Evolutionary conservation across 192 early-diverging fungal species (phyloP).

Genomic region (Dissophora ornata): DNA sequence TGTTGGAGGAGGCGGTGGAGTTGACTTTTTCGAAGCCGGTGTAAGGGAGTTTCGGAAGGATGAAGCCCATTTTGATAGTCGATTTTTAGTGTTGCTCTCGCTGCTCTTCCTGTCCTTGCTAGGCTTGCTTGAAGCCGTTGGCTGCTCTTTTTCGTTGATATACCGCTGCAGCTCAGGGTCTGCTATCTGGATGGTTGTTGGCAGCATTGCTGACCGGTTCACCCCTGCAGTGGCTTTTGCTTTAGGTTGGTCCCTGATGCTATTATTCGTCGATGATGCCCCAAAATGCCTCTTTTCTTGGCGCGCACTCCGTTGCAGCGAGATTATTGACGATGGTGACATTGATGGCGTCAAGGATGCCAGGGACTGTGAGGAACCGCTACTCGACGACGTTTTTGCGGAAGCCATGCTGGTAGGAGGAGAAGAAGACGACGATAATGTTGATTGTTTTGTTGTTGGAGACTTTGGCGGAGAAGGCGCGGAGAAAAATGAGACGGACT

Average conservation of each 20-base stretch:
- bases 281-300: slow-evolving; percentile 33
- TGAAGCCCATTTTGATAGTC: slow-evolving; percentile 35
- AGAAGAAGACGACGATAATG: background rate
- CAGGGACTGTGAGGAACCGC: slow-evolving; percentile 15
- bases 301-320: slow-evolving; percentile 25
- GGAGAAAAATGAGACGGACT: background rate
- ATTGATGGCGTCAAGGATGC: slow-evolving; percentile 34
- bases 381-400: no score
- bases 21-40: no score
- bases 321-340: slow-evolving; percentile 38
- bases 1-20: no score
- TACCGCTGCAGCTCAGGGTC: background rate
- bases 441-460: background rate
- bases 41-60: slow-evolving; percentile 19
- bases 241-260: no score
- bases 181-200: background rate
- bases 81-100: slow-evolving; percentile 13
- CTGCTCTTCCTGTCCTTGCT: background rate
- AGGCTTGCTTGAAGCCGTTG: background rate
- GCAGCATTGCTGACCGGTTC: background rate
- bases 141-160: background rate
- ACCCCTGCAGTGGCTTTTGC: no score
- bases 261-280: no score
- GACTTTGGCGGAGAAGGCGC: slow-evolving; percentile 6
- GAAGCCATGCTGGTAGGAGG: background rate